These are phyloP conservation scores for Trametes polyzona DNA, from an alignment of 1,284 basidiomycete genomes.

Conservation along the genomic window DNA sequence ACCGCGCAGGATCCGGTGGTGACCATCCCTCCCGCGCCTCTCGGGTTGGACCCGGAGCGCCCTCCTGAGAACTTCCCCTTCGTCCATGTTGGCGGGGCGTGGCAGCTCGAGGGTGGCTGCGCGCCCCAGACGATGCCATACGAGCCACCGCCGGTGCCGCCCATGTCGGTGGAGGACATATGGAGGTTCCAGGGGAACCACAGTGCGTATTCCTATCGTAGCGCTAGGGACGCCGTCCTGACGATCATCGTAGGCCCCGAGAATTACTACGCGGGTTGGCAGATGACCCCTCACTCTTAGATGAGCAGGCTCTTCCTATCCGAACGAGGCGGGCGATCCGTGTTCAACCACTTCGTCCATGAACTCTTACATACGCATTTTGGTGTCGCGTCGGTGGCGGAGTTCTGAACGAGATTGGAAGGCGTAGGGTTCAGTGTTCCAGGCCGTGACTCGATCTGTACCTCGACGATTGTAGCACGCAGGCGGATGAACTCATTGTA, in stretches of 20 bases:
- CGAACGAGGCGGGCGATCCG: too few species aligned
- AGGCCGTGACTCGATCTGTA: too few species aligned
- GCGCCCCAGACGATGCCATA: slow-evolving; percentile 9
- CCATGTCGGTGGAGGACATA: neutral
- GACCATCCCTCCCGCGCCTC: slow-evolving; percentile 8
- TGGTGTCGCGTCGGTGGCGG: too few species aligned
- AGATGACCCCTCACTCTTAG: slow-evolving; percentile 8
- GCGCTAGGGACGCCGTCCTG: neutral
- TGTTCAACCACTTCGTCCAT: too few species aligned
- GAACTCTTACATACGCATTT: too few species aligned
- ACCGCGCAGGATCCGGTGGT: slow-evolving; percentile 5
- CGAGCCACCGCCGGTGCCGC: slow-evolving; percentile 1
- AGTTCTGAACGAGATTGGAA: too few species aligned
- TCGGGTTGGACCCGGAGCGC: too few species aligned
- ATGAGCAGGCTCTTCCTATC: too few species aligned
- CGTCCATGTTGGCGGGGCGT: slow-evolving; percentile 6
- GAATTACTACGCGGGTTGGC: slow-evolving; percentile 5
- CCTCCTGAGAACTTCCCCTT: neutral
- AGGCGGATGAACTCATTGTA: too few species aligned
- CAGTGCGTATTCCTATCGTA: neutral
- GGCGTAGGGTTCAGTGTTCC: too few species aligned
- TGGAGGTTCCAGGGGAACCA: neutral
- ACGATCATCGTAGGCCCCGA: neutral
- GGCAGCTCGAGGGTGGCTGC: neutral
- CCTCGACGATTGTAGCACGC: too few species aligned